phyloP scores from a whole-genome alignment of 2,329 filamentous ascomycete species.

The Didymella glomerata region DNA sequence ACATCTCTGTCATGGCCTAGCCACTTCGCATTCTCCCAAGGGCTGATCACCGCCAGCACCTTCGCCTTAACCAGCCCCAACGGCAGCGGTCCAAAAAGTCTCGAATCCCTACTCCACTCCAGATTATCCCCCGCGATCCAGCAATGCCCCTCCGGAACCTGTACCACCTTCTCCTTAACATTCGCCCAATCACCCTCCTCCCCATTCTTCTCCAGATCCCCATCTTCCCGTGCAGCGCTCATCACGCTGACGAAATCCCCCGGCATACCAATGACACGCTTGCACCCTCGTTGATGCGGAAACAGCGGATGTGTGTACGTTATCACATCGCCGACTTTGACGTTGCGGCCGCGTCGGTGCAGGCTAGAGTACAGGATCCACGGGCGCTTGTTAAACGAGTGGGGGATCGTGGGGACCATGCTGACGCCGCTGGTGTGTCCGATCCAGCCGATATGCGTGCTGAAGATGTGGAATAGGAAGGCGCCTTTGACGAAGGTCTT shows the following conservation, averaged over 20 bases:
- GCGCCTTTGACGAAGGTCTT: conserved; percentile 26
- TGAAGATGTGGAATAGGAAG: conserved; percentile 48
- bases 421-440: conserved; percentile 74
- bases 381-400: conserved; percentile 26
- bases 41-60: conserved; percentile 62
- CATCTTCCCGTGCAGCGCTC: conserved; percentile 60
- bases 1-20: conserved; percentile 31
- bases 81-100: conserved; percentile 85
- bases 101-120: conserved; percentile 82
- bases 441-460: conserved; percentile 67
- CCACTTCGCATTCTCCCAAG: conserved; percentile 39
- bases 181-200: conserved; percentile 39
- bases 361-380: conserved; percentile 39
- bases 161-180: conserved; percentile 63
- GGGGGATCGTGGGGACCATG: conserved; percentile 83
- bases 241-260: conserved; percentile 76
- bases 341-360: conserved; percentile 63
- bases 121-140: conserved; percentile 92
- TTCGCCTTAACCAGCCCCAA: conserved; percentile 86
- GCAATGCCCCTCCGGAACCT: conserved; percentile 90
- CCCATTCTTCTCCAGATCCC: conserved; percentile 34
- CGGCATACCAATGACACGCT: conserved; percentile 70
- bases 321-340: conserved; percentile 84
- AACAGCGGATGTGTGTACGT: conserved; percentile 76
- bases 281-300: conserved; percentile 69